Percentiles rank a stretch among this genome's conserved stretches.
phyloP scores from a whole-genome alignment of 2,329 filamentous ascomycete species.

The Aspergillus sp. region DNA sequence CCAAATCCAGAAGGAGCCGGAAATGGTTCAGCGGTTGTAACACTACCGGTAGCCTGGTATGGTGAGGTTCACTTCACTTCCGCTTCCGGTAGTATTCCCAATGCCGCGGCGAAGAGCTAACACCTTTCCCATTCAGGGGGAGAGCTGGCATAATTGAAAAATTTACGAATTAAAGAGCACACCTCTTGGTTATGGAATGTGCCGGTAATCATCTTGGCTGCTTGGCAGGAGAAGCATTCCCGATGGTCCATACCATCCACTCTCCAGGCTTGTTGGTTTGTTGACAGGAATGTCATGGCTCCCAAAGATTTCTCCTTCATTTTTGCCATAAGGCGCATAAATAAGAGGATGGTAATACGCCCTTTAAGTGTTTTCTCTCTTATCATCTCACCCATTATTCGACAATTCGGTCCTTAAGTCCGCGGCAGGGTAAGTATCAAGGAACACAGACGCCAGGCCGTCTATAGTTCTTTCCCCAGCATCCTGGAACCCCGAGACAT shows the following conservation, averaged over 20 bases:
- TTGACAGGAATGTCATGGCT: slow-evolving; percentile 12
- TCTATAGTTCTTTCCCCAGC: slow-evolving; percentile 1
- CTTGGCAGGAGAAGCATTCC: background rate
- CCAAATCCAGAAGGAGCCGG: slow-evolving; percentile 9
- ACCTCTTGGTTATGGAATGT: background rate
- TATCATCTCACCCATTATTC: background rate
- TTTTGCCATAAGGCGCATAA: background rate
- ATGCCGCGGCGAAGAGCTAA: background rate
- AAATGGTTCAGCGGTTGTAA: background rate
- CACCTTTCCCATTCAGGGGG: too few species aligned
- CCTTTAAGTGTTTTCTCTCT: background rate
- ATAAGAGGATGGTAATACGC: background rate
- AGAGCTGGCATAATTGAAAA: background rate
- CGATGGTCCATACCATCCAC: slow-evolving; percentile 1
- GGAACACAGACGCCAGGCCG: background rate
- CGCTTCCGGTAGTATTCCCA: slow-evolving; percentile 21
- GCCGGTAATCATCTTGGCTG: background rate
- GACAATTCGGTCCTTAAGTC: background rate
- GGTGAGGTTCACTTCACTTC: slow-evolving; percentile 16
- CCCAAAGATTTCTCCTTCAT: background rate
- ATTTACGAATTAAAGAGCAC: background rate
- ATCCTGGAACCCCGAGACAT: background rate
- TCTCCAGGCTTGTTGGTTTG: slow-evolving; percentile 2
- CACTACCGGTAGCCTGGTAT: background rate
- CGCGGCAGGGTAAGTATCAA: background rate